Conservation (phyloP, 148 eudicot genomes). For the Silene uniflora region DNA sequence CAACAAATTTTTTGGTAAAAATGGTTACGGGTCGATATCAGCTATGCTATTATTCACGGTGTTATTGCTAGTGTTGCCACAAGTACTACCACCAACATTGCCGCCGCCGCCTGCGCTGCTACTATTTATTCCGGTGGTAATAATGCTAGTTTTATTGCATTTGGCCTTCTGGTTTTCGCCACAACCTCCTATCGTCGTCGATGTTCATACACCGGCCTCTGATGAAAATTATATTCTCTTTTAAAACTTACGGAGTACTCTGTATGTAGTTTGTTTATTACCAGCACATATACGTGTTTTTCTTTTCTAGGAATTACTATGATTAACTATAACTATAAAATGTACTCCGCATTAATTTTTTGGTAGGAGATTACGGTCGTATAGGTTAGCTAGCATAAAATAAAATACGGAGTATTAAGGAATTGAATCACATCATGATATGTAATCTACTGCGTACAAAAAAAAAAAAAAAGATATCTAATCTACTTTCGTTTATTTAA, state of each 20-base stretch:
- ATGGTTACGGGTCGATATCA: slow-evolving; percentile 7
- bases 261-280: too few species aligned
- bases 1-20: slow-evolving; percentile 1
- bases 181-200: background rate
- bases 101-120: slow-evolving; percentile 32
- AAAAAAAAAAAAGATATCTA: too few species aligned
- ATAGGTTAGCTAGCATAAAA: too few species aligned
- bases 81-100: slow-evolving; percentile 24
- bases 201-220: background rate
- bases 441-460: background rate
- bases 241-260: too few species aligned
- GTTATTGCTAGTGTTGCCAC: slow-evolving; percentile 25
- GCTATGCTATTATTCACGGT: slow-evolving; percentile 21
- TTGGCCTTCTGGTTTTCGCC: slow-evolving; percentile 23
- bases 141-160: slow-evolving; percentile 29
- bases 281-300: too few species aligned
- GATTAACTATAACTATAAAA: too few species aligned
- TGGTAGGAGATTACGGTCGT: too few species aligned
- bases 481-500: background rate
- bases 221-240: background rate
- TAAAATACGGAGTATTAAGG: too few species aligned
- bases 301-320: too few species aligned
- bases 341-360: too few species aligned
- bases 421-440: background rate
- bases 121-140: slow-evolving; percentile 30